Percentiles rank a stretch among this genome's conserved stretches.
These are phyloP conservation scores for Hyphopichia fennica DNA, from an alignment of 1,139 yeast species.

Conservation along the genomic window DNA sequence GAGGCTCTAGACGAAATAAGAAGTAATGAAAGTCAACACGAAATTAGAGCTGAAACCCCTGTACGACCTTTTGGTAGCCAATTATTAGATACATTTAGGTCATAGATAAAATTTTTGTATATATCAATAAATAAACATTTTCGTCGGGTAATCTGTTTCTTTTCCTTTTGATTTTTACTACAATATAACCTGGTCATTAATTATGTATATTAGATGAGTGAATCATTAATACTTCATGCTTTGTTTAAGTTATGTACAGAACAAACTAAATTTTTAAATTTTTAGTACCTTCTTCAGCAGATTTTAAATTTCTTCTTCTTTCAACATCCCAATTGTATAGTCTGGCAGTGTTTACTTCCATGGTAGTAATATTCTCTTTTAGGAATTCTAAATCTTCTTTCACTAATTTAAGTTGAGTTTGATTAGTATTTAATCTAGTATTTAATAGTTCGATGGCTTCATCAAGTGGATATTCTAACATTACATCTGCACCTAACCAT, in stretches of 20 bases:
- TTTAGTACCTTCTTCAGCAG: slow-evolving; percentile 39
- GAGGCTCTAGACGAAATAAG: slow-evolving; percentile 27
- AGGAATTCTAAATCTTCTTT: slow-evolving; percentile 86
- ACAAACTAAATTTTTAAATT: slow-evolving; percentile 26
- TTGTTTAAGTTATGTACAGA: background rate
- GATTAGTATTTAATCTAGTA: slow-evolving; percentile 63
- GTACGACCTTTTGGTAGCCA: slow-evolving; percentile 60
- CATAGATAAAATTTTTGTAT: slow-evolving; percentile 10
- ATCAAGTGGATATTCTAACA: slow-evolving; percentile 89
- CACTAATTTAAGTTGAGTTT: slow-evolving; percentile 56
- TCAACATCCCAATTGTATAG: slow-evolving; percentile 96
- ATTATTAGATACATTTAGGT: slow-evolving; percentile 57
- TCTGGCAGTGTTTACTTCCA: slow-evolving; percentile 97
- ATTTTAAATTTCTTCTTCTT: slow-evolving; percentile 56
- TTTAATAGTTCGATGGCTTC: slow-evolving; percentile 78
- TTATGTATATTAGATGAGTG: background rate
- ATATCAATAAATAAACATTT: too few species aligned
- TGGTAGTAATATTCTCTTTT: slow-evolving; percentile 91
- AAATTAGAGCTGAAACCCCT: slow-evolving; percentile 53
- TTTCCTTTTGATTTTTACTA: too few species aligned
- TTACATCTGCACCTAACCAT: slow-evolving; percentile 97
- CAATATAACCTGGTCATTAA: background rate
- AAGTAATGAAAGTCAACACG: slow-evolving; percentile 20
- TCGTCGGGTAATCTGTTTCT: too few species aligned
- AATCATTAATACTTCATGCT: background rate